These are phyloP conservation scores for Filobasidium wieringae DNA, from an alignment of 768 basidiomycete genomes.

Conservation along the genomic window DNA sequence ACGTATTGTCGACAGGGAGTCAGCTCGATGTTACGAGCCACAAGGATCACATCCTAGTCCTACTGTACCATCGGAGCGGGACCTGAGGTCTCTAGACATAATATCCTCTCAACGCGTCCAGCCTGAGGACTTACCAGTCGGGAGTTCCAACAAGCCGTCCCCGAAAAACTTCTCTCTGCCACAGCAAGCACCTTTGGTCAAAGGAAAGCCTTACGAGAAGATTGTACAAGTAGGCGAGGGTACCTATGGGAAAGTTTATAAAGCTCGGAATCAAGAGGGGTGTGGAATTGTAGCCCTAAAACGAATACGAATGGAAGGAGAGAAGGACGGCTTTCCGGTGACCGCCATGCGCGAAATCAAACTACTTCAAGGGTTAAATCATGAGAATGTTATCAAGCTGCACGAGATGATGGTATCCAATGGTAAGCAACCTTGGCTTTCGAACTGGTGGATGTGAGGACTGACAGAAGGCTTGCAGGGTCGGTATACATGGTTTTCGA, in stretches of 20 bases:
- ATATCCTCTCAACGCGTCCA: too few relatives aligned
- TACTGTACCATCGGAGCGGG: too few relatives aligned
- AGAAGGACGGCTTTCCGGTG: slow-evolving; percentile 95
- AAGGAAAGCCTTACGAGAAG: slow-evolving; percentile 51
- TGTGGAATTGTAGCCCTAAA: slow-evolving; percentile 77
- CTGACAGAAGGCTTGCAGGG: slow-evolving; percentile 44
- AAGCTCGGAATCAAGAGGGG: slow-evolving; percentile 73
- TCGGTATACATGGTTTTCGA: slow-evolving; percentile 99
- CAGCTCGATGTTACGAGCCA: too few relatives aligned
- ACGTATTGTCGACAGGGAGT: too few relatives aligned
- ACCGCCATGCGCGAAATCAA: slow-evolving; percentile 99
- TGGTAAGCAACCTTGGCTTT: slow-evolving; percentile 46
- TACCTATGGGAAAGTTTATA: slow-evolving; percentile 97
- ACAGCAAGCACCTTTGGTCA: too few relatives aligned
- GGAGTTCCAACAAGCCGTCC: too few relatives aligned
- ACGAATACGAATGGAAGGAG: slow-evolving; percentile 93
- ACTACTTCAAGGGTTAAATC: slow-evolving; percentile 76
- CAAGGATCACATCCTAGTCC: too few relatives aligned
- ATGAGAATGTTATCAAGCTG: slow-evolving; percentile 76
- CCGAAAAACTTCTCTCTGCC: too few relatives aligned
- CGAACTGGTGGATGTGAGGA: slow-evolving; percentile 1
- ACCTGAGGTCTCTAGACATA: too few relatives aligned
- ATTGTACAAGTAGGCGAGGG: slow-evolving; percentile 94
- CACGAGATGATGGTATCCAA: slow-evolving; percentile 99
- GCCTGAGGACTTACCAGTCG: too few relatives aligned